Percentiles rank a stretch among this genome's conserved stretches.
phyloP scores from a whole-genome alignment of 306 rosid species.

The Leucaena leucocephala region DNA sequence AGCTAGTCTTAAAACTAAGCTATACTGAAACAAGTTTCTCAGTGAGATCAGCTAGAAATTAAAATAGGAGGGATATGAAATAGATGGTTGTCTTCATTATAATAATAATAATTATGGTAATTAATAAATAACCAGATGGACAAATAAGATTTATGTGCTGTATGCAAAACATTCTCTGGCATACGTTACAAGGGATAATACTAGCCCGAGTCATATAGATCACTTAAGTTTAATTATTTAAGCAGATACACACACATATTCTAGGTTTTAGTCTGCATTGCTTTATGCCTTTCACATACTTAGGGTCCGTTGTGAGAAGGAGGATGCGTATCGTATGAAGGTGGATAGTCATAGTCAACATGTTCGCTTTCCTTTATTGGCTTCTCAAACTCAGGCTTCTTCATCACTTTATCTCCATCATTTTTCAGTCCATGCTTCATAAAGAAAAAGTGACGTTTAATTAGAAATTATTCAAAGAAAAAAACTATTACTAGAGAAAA shows the following conservation, averaged over 20 bases:
- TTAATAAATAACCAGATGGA: neutral
- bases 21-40: neutral
- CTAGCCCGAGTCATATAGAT: neutral
- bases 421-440: neutral
- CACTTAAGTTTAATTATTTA: neutral
- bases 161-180: neutral
- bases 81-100: no score
- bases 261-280: neutral
- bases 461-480: no score
- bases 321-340: constrained; percentile 76
- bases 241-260: neutral
- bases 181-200: neutral
- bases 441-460: neutral
- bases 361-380: neutral
- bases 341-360: constrained; percentile 65
- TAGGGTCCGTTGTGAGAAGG: constrained; percentile 69
- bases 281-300: neutral
- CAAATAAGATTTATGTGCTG: neutral
- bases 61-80: neutral
- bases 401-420: neutral
- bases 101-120: neutral
- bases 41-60: neutral
- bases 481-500: no score
- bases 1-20: neutral
- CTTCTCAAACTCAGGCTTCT: constrained; percentile 19